Conservation (phyloP, 208 protist genomes). For the Angomonas deanei region DNA sequence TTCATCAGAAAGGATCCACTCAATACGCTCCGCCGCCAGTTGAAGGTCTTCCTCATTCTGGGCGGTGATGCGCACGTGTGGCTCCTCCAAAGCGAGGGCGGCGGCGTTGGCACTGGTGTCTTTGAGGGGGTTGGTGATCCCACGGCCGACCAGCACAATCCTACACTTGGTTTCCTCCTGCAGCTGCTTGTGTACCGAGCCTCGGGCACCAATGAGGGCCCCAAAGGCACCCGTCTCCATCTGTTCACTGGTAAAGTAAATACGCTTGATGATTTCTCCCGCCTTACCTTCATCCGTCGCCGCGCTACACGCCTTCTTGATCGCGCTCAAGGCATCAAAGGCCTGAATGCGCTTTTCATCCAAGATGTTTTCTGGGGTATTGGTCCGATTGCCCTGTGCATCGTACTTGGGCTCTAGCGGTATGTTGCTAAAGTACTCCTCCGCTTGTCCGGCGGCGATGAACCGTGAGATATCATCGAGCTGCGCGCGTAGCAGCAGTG, state of each 20-base stretch:
- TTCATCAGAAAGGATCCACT: slow-evolving; percentile 91
- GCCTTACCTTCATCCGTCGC: slow-evolving; percentile 28
- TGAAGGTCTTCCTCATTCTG: slow-evolving; percentile 83
- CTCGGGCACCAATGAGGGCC: slow-evolving; percentile 86
- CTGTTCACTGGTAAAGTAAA: slow-evolving; percentile 83
- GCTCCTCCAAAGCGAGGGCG: slow-evolving; percentile 73
- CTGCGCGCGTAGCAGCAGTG: slow-evolving; percentile 71
- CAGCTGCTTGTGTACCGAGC: slow-evolving; percentile 83
- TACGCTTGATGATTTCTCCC: slow-evolving; percentile 79
- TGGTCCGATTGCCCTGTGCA: slow-evolving; percentile 65
- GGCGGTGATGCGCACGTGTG: slow-evolving; percentile 87
- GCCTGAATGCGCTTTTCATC: slow-evolving; percentile 55
- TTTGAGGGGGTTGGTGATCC: slow-evolving; percentile 88
- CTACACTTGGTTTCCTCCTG: slow-evolving; percentile 83
- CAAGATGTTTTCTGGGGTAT: slow-evolving; percentile 69
- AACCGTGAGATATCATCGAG: slow-evolving; percentile 76
- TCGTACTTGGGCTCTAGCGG: slow-evolving; percentile 78
- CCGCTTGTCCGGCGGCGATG: slow-evolving; percentile 45
- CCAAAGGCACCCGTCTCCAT: slow-evolving; percentile 85
- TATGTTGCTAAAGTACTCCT: slow-evolving; percentile 73
- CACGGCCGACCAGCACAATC: slow-evolving; percentile 87
- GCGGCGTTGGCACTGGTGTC: slow-evolving; percentile 76
- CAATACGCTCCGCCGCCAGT: slow-evolving; percentile 78
- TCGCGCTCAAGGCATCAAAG: slow-evolving; percentile 67
- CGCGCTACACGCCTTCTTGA: slow-evolving; percentile 56